Base-by-base conservation (phyloP, 768 basidiomycete genomes). In the Austroboletus festivus region DNA sequence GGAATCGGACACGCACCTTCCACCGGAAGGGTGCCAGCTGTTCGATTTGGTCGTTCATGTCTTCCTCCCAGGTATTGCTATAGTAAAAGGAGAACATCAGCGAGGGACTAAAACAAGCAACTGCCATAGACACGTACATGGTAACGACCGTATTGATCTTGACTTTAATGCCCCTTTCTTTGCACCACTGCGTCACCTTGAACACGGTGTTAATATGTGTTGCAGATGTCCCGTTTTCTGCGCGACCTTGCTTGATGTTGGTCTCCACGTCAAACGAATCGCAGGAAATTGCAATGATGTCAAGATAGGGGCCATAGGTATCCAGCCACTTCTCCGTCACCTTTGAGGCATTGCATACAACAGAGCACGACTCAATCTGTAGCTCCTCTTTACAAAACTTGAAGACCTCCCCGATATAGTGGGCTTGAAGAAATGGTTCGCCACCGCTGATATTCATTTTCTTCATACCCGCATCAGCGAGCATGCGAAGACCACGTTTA, bases 201-300 rank as follows among this genome's bases (percentile, higher is more conserved):
- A 69, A 65, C 1, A 73, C 72, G 0, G 55, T 61, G 19, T 22
- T 31, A 7, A 73, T 60, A 33, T 73, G 73, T 3, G 62, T 60
- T 13, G 57, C 58, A 2, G 61, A 21, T 0, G 55, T 61, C 12
- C 61, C 67, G 19, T 71, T 58, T 41, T 71, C 72, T 5, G 64
- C 52, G 12, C 68, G 42, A 45, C 72, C 67, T 39, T 70, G 60
- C n/a, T 51, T 62, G 31, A 66, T 19, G 43, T 73, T 73, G 8
- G 66, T 67, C 31, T 72, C 71, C 0, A 35, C 15, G 41, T 70
- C 68, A 30, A 74, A 73, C 12, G 65, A 65, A 34, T 74, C 72
- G 34, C 73, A 74, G 1, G 72, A 73, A 3, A 74, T 70, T 0
- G 72, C 72, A 62, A 73, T 73, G 24, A 73, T 59, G 26, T 73